These are phyloP conservation scores for Ophiostoma perfectum DNA, from an alignment of 2,329 filamentous ascomycete genomes.

Conservation along the genomic window DNA sequence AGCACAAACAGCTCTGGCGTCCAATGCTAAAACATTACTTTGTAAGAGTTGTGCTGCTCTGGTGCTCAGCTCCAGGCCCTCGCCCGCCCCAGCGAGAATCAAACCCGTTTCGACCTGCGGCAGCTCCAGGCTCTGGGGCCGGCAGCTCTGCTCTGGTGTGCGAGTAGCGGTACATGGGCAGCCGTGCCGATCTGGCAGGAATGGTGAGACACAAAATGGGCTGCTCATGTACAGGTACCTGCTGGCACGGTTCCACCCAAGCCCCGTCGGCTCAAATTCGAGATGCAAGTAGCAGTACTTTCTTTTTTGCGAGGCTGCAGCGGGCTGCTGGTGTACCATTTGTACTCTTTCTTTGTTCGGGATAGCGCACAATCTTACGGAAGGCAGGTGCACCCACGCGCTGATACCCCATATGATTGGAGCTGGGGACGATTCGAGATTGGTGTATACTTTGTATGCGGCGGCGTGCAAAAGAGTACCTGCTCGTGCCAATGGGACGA, in stretches of 20 bases:
- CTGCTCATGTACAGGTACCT: not conserved
- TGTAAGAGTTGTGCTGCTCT: not conserved
- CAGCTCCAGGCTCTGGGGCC: constrained; percentile 9
- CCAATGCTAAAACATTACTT: not conserved
- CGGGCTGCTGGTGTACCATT: not conserved
- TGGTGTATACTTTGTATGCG: not conserved
- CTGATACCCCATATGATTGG: constrained; percentile 15
- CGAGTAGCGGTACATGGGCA: not conserved
- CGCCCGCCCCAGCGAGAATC: not conserved
- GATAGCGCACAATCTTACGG: constrained; percentile 13
- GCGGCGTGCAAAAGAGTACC: not conserved
- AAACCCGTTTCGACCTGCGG: constrained; percentile 7
- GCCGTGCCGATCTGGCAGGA: not conserved
- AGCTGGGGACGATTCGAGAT: not conserved
- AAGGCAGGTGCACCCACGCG: constrained; percentile 13
- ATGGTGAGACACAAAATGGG: not conserved
- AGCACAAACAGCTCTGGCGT: not conserved
- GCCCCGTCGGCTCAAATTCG: not conserved
- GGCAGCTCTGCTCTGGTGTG: not conserved
- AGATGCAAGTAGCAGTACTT: not conserved
- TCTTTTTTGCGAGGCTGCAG: not conserved
- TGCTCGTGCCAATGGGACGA: not conserved
- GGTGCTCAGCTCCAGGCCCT: not conserved
- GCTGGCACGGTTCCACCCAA: not conserved
- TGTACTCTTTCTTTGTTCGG: not conserved